Conservation (phyloP, 2,329 filamentous ascomycete genomes). For the Nemania abortiva region DNA sequence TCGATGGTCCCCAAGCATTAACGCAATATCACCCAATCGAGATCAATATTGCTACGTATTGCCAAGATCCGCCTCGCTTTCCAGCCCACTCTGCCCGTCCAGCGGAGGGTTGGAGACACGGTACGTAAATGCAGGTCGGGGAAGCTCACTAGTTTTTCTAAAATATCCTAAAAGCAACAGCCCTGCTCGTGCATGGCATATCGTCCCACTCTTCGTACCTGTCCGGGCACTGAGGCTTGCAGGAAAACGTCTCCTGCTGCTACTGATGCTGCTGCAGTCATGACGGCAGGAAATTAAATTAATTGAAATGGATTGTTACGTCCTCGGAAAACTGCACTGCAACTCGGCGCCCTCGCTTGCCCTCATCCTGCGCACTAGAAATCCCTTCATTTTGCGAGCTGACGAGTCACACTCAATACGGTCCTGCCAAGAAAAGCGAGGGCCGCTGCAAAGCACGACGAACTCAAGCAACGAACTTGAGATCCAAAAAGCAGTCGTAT, state of each 20-base stretch:
- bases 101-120: constrained; percentile 38
- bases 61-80: constrained; percentile 49
- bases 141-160: constrained; percentile 43
- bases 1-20: constrained; percentile 40
- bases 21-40: constrained; percentile 24
- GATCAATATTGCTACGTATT: constrained; percentile 39
- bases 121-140: constrained; percentile 32
- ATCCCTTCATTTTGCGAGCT: constrained; percentile 34
- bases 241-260: constrained; percentile 29
- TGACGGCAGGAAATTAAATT: constrained; percentile 42
- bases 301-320: constrained; percentile 50
- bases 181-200: constrained; percentile 44
- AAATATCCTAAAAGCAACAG: constrained; percentile 50
- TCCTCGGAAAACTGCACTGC: constrained; percentile 36
- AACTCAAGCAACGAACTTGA: constrained; percentile 21
- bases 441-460: constrained; percentile 16
- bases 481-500: constrained; percentile 11
- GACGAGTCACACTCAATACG: constrained; percentile 42
- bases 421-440: constrained; percentile 36
- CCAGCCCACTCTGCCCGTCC: constrained; percentile 42
- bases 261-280: constrained; percentile 31
- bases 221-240: constrained; percentile 33
- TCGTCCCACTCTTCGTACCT: constrained; percentile 31
- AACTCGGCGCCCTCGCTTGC: constrained; percentile 33
- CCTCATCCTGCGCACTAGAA: constrained; percentile 17